Percentiles rank a stretch among this genome's conserved stretches.
These are phyloP conservation scores for Blastobotrys proliferans DNA, from an alignment of 1,139 yeast genomes.

Conservation along the genomic window DNA sequence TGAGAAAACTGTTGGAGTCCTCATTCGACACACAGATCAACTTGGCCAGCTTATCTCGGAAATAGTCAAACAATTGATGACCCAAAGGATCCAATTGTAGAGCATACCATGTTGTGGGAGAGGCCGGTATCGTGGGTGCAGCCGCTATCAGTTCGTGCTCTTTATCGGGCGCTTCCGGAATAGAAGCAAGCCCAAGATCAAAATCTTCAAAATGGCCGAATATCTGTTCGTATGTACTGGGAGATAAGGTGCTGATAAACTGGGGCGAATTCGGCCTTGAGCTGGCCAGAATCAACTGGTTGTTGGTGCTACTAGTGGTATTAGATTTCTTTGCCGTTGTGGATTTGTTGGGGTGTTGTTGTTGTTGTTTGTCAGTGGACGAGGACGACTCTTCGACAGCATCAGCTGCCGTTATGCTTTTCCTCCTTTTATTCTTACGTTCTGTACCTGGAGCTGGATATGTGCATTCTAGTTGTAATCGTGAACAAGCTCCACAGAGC, in stretches of 20 bases:
- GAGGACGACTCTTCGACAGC: too few relatives aligned
- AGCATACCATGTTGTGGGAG: constrained; percentile 20
- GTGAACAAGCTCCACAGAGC: constrained; percentile 52
- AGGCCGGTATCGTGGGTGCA: constrained; percentile 10
- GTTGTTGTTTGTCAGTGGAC: constrained; percentile 4
- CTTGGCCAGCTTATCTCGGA: constrained; percentile 54
- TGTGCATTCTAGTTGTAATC: constrained; percentile 51
- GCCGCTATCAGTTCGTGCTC: too few relatives aligned
- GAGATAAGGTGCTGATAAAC: constrained; percentile 2
- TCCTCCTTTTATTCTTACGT: constrained; percentile 36
- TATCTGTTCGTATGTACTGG: neutral
- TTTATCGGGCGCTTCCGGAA: too few relatives aligned
- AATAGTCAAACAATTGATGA: constrained; percentile 57
- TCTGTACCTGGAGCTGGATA: constrained; percentile 53
- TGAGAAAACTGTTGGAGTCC: constrained; percentile 62
- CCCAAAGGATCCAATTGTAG: constrained; percentile 42
- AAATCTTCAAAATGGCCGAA: neutral
- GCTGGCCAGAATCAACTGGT: too few relatives aligned
- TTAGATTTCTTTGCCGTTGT: neutral
- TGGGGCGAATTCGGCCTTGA: too few relatives aligned
- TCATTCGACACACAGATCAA: constrained; percentile 63
- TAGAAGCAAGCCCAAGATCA: too few relatives aligned
- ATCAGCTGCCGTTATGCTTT: too few relatives aligned
- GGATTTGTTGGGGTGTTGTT: neutral
- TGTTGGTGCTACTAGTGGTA: too few relatives aligned